A percentile compares a stretch with the other conserved stretches of the same genome.
Evolutionary conservation across 345 rosid genomes (phyloP).

Genomic region (Cardamine resedifolia): DNA sequence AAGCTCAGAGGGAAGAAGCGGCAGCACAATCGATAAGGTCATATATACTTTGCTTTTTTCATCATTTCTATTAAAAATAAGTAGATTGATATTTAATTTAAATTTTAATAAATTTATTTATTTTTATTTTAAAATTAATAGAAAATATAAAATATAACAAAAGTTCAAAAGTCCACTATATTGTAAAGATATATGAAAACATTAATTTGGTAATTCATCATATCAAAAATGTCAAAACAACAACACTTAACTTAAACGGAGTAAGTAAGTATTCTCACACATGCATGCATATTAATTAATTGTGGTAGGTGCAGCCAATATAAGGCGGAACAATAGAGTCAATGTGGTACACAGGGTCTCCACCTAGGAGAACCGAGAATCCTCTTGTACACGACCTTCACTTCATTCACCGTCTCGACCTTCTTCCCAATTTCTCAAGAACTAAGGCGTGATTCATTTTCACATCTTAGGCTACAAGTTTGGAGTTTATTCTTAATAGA

Average conservation of each 20-base stretch:
- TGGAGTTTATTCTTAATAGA: not conserved
- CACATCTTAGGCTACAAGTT: constrained; percentile 3
- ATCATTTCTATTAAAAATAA: not conserved
- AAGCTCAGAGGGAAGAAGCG: constrained; percentile 43
- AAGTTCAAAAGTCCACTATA: not conserved
- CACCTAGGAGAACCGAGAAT: constrained; percentile 72
- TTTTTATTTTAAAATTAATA: too few species aligned
- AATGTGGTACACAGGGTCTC: constrained; percentile 64
- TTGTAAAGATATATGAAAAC: not conserved
- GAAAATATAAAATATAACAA: not conserved
- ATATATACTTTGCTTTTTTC: not conserved
- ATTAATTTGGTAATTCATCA: not conserved
- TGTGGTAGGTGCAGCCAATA: constrained; percentile 28
- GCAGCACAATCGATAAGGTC: constrained; percentile 55
- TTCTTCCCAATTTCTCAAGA: constrained; percentile 57
- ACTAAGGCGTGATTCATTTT: constrained; percentile 43
- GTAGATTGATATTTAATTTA: not conserved
- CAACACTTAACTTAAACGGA: not conserved
- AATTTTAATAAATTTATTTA: not conserved
- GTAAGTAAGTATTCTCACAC: not conserved
- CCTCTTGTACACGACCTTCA: constrained; percentile 70
- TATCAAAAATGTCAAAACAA: not conserved
- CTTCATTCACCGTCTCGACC: constrained; percentile 68
- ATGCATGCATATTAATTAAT: not conserved
- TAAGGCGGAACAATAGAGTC: constrained; percentile 40